These are phyloP conservation scores for Helianthus tuberosus DNA, from an alignment of 129 eudicot genomes.

Conservation along the genomic window DNA sequence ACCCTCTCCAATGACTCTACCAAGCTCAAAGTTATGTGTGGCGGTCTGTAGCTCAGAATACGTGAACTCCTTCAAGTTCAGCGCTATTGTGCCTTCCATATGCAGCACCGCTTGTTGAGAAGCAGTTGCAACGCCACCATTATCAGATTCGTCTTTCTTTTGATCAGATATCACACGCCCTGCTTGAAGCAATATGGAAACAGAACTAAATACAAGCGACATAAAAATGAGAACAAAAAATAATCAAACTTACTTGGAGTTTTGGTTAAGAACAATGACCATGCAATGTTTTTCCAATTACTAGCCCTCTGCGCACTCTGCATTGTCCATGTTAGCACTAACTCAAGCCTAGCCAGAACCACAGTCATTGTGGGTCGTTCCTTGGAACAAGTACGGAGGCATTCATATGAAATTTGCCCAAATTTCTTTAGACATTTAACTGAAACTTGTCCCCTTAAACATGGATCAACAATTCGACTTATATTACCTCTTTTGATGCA, in stretches of 20 bases:
- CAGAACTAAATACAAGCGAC: not conserved
- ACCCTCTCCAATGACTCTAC: slow-evolving; percentile 65
- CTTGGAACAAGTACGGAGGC: slow-evolving; percentile 28
- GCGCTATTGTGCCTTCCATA: not conserved
- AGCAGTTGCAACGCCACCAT: not conserved
- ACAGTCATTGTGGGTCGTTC: slow-evolving; percentile 55
- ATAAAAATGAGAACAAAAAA: not conserved
- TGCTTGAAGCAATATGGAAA: no score
- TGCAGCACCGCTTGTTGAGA: slow-evolving; percentile 12
- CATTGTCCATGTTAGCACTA: slow-evolving; percentile 26
- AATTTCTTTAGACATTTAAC: slow-evolving; percentile 31
- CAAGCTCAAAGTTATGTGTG: slow-evolving; percentile 55
- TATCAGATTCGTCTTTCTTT: slow-evolving; percentile 4
- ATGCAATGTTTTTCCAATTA: slow-evolving; percentile 12
- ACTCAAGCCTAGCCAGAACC: slow-evolving; percentile 43
- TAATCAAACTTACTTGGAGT: slow-evolving; percentile 21
- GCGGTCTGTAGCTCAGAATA: slow-evolving; percentile 53
- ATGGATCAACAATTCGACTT: slow-evolving; percentile 37
- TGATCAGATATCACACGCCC: slow-evolving; percentile 10
- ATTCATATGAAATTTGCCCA: slow-evolving; percentile 38
- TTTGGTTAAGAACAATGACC: slow-evolving; percentile 21
- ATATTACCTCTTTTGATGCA: slow-evolving; percentile 33
- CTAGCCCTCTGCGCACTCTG: slow-evolving; percentile 4
- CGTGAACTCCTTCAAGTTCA: slow-evolving; percentile 48
- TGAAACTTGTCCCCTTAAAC: slow-evolving; percentile 28